phyloP scores from a whole-genome alignment of 495 filamentous ascomycete genomes.

The Neurospora tetraspora region DNA sequence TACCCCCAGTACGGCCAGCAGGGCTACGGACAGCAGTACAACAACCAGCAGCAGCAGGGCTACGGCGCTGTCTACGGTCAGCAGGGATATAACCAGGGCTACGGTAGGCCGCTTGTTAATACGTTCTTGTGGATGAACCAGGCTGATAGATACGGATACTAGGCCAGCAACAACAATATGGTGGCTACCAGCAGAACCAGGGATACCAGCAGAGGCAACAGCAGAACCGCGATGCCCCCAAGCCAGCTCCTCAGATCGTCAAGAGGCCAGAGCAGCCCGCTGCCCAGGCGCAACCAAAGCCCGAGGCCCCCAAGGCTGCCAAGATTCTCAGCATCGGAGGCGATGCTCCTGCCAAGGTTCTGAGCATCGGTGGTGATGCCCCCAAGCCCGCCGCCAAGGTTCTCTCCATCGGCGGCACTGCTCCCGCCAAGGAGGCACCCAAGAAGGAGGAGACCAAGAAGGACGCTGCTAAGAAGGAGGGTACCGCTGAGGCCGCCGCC shows the following conservation, averaged over 20 bases:
- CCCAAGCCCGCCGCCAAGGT: slow-evolving; percentile 52
- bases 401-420: slow-evolving; percentile 49
- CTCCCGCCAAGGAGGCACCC: slow-evolving; percentile 23
- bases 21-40: slow-evolving; percentile 49
- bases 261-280: slow-evolving; percentile 48
- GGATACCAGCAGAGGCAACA: slow-evolving; percentile 47
- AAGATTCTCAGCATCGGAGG: slow-evolving; percentile 51
- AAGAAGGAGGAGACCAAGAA: slow-evolving; percentile 35
- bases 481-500: slow-evolving; percentile 46
- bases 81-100: slow-evolving; percentile 49
- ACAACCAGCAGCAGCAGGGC: slow-evolving; percentile 29
- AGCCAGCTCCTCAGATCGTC: slow-evolving; percentile 53
- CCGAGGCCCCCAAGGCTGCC: slow-evolving; percentile 39
- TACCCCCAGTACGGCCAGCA: slow-evolving; percentile 51
- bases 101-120: slow-evolving; percentile 30
- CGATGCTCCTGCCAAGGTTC: slow-evolving; percentile 21
- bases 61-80: slow-evolving; percentile 39
- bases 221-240: slow-evolving; percentile 40
- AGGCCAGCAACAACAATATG: slow-evolving; percentile 27
- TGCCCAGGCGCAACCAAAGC: slow-evolving; percentile 20
- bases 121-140: slow-evolving; percentile 2
- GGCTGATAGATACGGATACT: slow-evolving; percentile 20
- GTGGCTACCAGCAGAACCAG: slow-evolving; percentile 39
- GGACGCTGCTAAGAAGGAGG: slow-evolving; percentile 28
- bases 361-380: slow-evolving; percentile 41